Evolutionary conservation across 2,329 filamentous ascomycete species (phyloP).

Genomic region (Gliomastix tumulicola): DNA sequence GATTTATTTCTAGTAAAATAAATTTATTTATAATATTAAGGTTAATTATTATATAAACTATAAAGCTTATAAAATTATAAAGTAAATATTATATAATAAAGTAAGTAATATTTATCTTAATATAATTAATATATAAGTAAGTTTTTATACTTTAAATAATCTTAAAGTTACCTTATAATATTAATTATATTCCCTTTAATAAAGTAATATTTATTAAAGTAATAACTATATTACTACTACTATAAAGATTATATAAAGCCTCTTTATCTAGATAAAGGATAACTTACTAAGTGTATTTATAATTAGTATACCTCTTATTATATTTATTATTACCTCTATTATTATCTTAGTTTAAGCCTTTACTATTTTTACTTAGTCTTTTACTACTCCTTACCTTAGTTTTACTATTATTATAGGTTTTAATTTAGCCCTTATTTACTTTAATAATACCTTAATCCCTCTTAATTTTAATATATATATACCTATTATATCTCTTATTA

Average conservation of each 20-base stretch:
- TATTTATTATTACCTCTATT: background rate
- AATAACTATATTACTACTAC: constrained; percentile 1
- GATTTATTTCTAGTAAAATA: background rate
- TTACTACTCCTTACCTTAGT: too few species aligned
- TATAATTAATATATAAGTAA: background rate
- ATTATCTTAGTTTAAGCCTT: background rate
- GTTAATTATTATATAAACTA: background rate
- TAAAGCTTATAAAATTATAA: background rate
- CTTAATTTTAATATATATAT: too few species aligned
- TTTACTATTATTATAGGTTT: too few species aligned
- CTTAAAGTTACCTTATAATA: background rate
- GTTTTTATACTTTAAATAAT: background rate
- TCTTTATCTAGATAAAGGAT: background rate
- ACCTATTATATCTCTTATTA: too few species aligned
- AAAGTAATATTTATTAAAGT: background rate
- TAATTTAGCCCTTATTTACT: too few species aligned
- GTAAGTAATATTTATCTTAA: constrained; percentile 3
- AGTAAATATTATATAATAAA: background rate
- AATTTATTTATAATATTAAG: background rate
- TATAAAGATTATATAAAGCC: background rate
- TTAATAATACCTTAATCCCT: too few species aligned
- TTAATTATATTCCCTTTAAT: background rate
- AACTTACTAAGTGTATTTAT: background rate
- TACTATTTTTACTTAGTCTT: background rate
- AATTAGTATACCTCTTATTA: background rate